Conservation (phyloP, 2,329 filamentous ascomycete species). For the Xylariaceae sp. region DNA sequence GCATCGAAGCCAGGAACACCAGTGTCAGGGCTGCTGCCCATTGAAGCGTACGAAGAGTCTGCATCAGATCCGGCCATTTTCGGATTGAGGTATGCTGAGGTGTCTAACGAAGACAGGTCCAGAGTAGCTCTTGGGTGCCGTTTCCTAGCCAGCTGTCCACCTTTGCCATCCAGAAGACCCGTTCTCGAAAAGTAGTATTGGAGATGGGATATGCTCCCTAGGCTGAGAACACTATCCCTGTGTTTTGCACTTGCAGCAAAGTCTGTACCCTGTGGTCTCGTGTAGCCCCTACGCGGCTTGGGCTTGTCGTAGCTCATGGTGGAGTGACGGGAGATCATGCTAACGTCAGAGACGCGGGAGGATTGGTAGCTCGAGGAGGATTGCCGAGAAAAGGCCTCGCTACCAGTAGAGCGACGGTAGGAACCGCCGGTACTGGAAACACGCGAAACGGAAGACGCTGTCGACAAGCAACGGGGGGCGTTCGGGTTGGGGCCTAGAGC, state of each 20-base stretch:
- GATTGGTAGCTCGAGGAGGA: slow-evolving; percentile 55
- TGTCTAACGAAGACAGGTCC: slow-evolving; percentile 52
- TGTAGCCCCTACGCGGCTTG: slow-evolving; percentile 74
- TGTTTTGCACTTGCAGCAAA: slow-evolving; percentile 89
- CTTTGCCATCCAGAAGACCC: slow-evolving; percentile 88
- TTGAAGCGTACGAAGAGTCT: slow-evolving; percentile 58
- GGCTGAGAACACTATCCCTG: slow-evolving; percentile 89
- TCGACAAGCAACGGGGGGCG: slow-evolving; percentile 62
- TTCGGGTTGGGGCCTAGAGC: slow-evolving; percentile 56
- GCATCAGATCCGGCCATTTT: slow-evolving; percentile 42
- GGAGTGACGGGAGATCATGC: slow-evolving; percentile 37
- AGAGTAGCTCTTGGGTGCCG: slow-evolving; percentile 56
- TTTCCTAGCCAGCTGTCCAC: slow-evolving; percentile 75
- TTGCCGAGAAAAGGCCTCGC: slow-evolving; percentile 56
- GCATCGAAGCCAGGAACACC: slow-evolving; percentile 34
- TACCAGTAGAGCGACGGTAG: slow-evolving; percentile 51
- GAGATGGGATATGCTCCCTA: slow-evolving; percentile 94
- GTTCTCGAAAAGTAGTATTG: slow-evolving; percentile 98
- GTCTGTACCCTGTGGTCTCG: slow-evolving; percentile 79
- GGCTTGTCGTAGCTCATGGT: slow-evolving; percentile 38
- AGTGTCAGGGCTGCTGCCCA: slow-evolving; percentile 56
- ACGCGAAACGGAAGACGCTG: slow-evolving; percentile 55
- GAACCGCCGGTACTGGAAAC: slow-evolving; percentile 47
- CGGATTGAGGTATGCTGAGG: slow-evolving; percentile 35
- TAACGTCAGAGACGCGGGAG: slow-evolving; percentile 41